Evolutionary conservation across 1,284 basidiomycete species (phyloP).

Genomic region (Ustilago xerochloae): DNA sequence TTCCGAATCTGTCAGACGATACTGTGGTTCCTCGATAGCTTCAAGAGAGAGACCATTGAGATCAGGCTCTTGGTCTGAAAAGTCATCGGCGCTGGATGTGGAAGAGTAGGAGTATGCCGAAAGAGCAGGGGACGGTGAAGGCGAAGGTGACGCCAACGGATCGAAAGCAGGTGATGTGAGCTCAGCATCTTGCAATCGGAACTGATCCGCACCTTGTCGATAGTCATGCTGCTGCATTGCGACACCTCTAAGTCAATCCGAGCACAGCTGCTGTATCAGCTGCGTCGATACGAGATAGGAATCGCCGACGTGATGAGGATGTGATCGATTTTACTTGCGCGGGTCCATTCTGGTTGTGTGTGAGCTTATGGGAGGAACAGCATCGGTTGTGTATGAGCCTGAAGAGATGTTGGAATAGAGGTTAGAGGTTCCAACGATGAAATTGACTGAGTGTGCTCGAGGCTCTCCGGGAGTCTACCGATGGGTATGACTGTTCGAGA

Average conservation of each 20-base stretch:
- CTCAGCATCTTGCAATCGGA: constrained; percentile 9
- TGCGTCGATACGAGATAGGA: background rate
- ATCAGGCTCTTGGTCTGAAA: constrained; percentile 45
- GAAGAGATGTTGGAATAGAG: too few species aligned
- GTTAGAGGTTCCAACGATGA: too few species aligned
- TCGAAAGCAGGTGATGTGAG: constrained; percentile 20
- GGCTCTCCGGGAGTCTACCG: too few species aligned
- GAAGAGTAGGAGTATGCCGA: constrained; percentile 52
- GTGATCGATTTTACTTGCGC: background rate
- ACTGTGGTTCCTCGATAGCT: constrained; percentile 46
- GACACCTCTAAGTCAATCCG: background rate
- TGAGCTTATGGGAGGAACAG: background rate
- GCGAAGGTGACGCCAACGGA: constrained; percentile 32
- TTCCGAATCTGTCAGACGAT: constrained; percentile 15
- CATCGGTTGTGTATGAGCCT: too few species aligned
- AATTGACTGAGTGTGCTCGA: too few species aligned
- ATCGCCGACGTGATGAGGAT: background rate
- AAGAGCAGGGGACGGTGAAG: constrained; percentile 48
- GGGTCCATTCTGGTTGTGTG: background rate
- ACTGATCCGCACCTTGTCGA: constrained; percentile 9
- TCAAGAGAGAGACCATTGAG: constrained; percentile 47
- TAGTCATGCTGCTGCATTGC: constrained; percentile 14
- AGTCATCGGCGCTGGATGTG: constrained; percentile 32
- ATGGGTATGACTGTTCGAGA: too few species aligned
- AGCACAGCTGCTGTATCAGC: background rate